Percentiles rank a stretch among this genome's conserved stretches.
These are phyloP conservation scores for Hypomontagnella monticulosa DNA, from an alignment of 495 filamentous ascomycete genomes.

Conservation along the genomic window DNA sequence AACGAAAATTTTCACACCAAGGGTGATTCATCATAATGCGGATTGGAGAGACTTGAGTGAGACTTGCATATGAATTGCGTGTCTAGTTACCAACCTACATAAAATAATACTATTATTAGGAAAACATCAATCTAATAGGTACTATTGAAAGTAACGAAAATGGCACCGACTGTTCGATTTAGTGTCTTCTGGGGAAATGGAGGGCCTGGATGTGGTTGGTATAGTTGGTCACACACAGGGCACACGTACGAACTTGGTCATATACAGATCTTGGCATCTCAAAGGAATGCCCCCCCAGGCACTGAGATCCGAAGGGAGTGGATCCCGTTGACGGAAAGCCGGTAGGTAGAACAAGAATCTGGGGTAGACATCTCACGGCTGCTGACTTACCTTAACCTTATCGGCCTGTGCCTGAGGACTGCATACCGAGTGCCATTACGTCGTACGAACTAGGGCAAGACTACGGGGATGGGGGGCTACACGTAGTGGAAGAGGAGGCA, in stretches of 20 bases:
- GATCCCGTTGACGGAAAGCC: constrained; percentile 28
- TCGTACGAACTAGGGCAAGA: background rate
- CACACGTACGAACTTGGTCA: background rate
- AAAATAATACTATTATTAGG: constrained; percentile 33
- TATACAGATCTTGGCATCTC: constrained; percentile 22
- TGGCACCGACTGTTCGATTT: constrained; percentile 9
- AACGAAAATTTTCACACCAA: constrained; percentile 22
- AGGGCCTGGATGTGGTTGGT: constrained; percentile 11
- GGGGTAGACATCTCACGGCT: constrained; percentile 26
- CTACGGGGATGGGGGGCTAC: constrained; percentile 8
- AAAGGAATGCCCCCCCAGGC: constrained; percentile 12
- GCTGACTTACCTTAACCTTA: constrained; percentile 22
- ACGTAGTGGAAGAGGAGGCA: background rate
- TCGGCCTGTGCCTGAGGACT: constrained; percentile 10
- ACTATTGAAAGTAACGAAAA: constrained; percentile 10
- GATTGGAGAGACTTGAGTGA: constrained; percentile 20
- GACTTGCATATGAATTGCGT: constrained; percentile 10
- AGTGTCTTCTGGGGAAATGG: constrained; percentile 26
- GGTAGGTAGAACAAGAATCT: constrained; percentile 35
- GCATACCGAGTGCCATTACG: constrained; percentile 1
- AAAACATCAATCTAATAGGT: constrained; percentile 5
- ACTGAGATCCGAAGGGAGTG: constrained; percentile 25
- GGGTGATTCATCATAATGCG: constrained; percentile 30
- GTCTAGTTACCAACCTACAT: constrained; percentile 2
- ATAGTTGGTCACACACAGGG: constrained; percentile 11